Evolutionary conservation across 371 early-diverging fungal species (phyloP), one percentile per base, ranked within the genome.

Genomic region (Apophysomyces elegans): DNA sequence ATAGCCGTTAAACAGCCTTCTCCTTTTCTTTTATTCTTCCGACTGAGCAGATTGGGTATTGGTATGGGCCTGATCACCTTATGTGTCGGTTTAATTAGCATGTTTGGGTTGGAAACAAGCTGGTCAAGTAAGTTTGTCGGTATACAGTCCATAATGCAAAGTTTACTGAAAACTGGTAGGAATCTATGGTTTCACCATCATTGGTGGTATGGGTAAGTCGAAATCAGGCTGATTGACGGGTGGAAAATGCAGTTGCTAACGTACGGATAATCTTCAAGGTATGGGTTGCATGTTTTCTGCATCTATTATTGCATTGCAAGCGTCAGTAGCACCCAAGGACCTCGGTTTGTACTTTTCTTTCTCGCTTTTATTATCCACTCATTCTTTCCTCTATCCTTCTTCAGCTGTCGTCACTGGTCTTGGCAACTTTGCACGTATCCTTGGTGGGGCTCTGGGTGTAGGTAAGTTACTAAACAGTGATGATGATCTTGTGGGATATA

Each of bases 381-480:
- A 26, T 26, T 26, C 1, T 26, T 26, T 26, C 26, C 2, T 26
- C 26, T 26, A 32, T 8, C 35, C 47, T 56, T 54, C 7, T 38
- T 7, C 67, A 78, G 82, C 81, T 36, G 80, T 83, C 5, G 81
- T 75, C 7, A 81, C 81, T 2, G 81, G 81, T 5, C 59, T 81
- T 4, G 78, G 79, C 61, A 84, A 79, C 21, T 84, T 84, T 45
- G 60, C 73, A 5, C 70, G 79, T 47, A 72, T 84, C 7, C 63
- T 84, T 3, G 84, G 84, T 68, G 84, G 81, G 57, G 84, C 84
- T 8, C 59, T 80, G 35, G 84, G 84, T 59, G 72, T 81, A 6
- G 18, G 47, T 61, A 46, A 16, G 62, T 61, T 26, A 35, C 41
- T 12, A 37, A 8, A 13, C 13, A 35, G 1, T 9, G 37, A 37